Evolutionary conservation across 345 rosid genomes (phyloP), one percentile per base, ranked within the genome.

Genomic region (Odontarrhena argentea): DNA sequence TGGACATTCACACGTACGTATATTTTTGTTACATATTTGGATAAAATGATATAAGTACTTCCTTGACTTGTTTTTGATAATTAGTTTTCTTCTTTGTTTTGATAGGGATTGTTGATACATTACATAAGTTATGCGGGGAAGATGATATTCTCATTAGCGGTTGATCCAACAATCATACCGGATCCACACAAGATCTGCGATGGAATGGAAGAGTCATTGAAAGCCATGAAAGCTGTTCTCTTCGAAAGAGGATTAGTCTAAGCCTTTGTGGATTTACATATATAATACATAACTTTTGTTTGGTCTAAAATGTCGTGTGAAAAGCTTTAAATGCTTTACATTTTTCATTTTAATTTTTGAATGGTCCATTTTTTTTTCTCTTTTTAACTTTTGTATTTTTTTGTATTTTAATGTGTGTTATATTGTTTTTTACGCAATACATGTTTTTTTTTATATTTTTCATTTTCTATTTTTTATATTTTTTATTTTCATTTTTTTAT

Each of bases 51-150:
- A 76, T n/a, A n/a, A n/a, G n/a, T n/a, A n/a, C n/a, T n/a, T n/a
- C n/a, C n/a, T n/a, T n/a, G n/a, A n/a, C n/a, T n/a, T n/a, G n/a
- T n/a, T n/a, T n/a, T 28, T 28, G 3, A 4, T 2, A 28, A 28
- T 28, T 62, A 7, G 30, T 8, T 14, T 7, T 13, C 7, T 8
- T 5, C 3, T n/a, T 13, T 8, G 48, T 34, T 6, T 14, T 6
- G 25, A 18, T 79, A 88, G 97, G 93, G 89, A 26, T 34, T 88
- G 75, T 82, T 87, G 9, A 35, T 85, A 10, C 93, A 91, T 74
- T 86, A 71, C 62, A 87, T 85, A 55, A 88, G 96, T 59, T 86
- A 91, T 60, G 75, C 57, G 22, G 74, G 79, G 7, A 88, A 77
- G 68, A 79, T 88, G 91, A 77, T 72, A 9, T 60, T 91, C 40